These are phyloP conservation scores for Ganoderma lingzhi DNA, from an alignment of 1,284 basidiomycete species.

Conservation along the genomic window DNA sequence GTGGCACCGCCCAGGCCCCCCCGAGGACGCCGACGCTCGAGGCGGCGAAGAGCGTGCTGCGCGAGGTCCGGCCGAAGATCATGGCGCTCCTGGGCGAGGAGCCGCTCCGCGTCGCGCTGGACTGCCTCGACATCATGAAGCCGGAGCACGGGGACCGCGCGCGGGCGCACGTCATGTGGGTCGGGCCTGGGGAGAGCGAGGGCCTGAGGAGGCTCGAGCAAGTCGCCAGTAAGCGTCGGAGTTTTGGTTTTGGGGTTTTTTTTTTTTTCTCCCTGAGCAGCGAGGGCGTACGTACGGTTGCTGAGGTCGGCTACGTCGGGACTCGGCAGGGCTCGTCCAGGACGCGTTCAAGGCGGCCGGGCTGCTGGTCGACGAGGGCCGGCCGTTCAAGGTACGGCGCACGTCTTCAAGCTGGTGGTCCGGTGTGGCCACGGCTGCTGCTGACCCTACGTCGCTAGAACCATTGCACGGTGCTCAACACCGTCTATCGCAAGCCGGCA, in stretches of 20 bases:
- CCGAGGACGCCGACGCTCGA: constrained; percentile 54
- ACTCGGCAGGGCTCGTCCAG: constrained; percentile 51
- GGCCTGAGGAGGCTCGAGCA: constrained; percentile 40
- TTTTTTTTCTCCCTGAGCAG: too few relatives aligned
- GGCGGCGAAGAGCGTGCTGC: constrained; percentile 56
- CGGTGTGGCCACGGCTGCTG: constrained; percentile 6
- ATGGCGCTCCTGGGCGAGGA: constrained; percentile 36
- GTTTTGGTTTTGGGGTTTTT: too few relatives aligned
- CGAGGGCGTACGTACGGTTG: neutral
- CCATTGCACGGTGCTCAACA: constrained; percentile 75
- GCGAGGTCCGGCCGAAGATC: constrained; percentile 55
- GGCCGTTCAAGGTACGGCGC: constrained; percentile 64
- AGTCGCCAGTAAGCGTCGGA: constrained; percentile 55
- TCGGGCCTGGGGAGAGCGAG: constrained; percentile 51
- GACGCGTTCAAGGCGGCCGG: constrained; percentile 57
- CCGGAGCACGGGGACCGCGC: constrained; percentile 47
- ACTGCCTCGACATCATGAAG: constrained; percentile 60
- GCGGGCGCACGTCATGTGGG: constrained; percentile 66
- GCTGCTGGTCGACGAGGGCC: constrained; percentile 49
- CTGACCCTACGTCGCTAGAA: constrained; percentile 47
- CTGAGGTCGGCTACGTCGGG: neutral
- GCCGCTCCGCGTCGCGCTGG: constrained; percentile 53
- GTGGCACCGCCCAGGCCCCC: neutral
- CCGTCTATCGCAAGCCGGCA: constrained; percentile 56
- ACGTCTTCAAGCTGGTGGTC: neutral